Base-by-base conservation (phyloP, 495 filamentous ascomycete species). In the Terfezia boudieri region DNA sequence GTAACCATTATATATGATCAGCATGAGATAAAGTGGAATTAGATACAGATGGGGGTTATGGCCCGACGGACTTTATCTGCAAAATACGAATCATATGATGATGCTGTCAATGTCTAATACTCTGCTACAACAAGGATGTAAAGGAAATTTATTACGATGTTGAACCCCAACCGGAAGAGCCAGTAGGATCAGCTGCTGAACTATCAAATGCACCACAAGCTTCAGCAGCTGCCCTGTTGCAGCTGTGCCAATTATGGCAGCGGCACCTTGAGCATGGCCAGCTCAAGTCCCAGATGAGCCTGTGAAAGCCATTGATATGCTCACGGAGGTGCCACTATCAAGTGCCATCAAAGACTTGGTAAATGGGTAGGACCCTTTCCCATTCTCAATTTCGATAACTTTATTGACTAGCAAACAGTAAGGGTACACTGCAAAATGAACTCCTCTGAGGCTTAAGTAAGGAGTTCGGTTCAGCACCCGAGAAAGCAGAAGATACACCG, bases 91-190 rank as follows among this genome's bases (percentile, higher is more conserved):
- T 88, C 90, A 56, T 94, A 94, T 67, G 90, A 99, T 69, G 90
- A 92, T 35, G 90, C 90, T 35, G 87, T 86, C 61, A 95, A 67
- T 79, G 90, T 60, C 88, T 96, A 69, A 96, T 99, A 68, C 78
- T 96, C 43, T 96, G 90, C 73, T 99, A 96, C 74, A 95, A 92
- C 70, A 99, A 99, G 68, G 90, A 99, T 66, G 85, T 87, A 9
- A 95, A 94, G 67, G 90, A 96, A 67, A 99, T 99, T 59, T 99
- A 99, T 72, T 99, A 99, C 67, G 88, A 94, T 67, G 86, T 94
- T 41, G 90, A 98, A 64, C 92, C 92, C 0, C 75, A 90, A 11
- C 87, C 93, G 62, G 90, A 98, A 48, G 88, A 95, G 69, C 60
- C 74, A 20, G 64, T 73, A 22, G 68, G 74, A 53, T 63, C 71